These are phyloP conservation scores for Anisodus acutangulus DNA, from an alignment of 257 asterid species.

Conservation along the genomic window DNA sequence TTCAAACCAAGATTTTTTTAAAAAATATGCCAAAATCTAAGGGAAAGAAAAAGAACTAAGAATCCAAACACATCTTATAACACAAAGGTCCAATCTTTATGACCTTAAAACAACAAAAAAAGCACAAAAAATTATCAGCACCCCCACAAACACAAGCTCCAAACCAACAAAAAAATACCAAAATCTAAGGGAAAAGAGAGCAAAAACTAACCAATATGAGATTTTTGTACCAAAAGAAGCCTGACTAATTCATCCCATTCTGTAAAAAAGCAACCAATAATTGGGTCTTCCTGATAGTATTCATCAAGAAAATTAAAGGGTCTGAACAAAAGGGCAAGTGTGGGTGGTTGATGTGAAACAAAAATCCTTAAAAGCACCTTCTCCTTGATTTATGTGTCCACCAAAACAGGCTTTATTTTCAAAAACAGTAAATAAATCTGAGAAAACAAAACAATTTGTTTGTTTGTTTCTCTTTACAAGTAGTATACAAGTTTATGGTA, in stretches of 20 bases:
- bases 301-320: conserved; percentile 23
- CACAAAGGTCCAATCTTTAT: not conserved
- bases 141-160: not conserved
- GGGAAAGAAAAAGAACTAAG: not conserved
- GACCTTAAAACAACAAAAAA: not conserved
- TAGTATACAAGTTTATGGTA: not conserved
- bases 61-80: conserved; percentile 12
- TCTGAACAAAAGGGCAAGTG: conserved; percentile 21
- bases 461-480: conserved; percentile 10
- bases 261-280: conserved; percentile 38
- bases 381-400: conserved; percentile 46
- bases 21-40: not conserved
- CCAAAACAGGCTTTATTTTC: conserved; percentile 8
- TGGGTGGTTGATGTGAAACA: conserved; percentile 53
- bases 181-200: not conserved
- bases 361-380: conserved; percentile 51
- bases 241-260: conserved; percentile 41
- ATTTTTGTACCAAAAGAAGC: conserved; percentile 32
- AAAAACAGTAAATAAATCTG: conserved; percentile 14
- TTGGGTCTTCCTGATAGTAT: conserved; percentile 31
- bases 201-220: conserved; percentile 50
- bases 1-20: not conserved
- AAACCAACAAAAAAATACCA: not conserved
- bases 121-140: not conserved
- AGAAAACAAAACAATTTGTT: conserved; percentile 22